Evolutionary conservation across 2,329 filamentous ascomycete species (phyloP), one percentile per base, ranked within the genome.

Genomic region (Colletotrichum sp.): DNA sequence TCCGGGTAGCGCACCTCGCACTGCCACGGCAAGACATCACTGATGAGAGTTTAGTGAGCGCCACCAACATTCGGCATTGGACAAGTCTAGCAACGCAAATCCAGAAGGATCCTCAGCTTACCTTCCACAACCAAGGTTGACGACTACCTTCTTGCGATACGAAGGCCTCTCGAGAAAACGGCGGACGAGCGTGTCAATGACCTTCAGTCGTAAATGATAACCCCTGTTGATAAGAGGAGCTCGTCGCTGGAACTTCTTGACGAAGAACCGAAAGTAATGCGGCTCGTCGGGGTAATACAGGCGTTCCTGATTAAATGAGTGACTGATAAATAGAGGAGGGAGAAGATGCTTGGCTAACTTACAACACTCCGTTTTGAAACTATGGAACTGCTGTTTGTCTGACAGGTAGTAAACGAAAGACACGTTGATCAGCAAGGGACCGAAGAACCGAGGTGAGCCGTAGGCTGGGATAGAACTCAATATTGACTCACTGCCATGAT

Each of bases 291-390:
- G 89, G 81, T 95, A 93, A 84, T 98, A 98, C 16, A 98, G 87
- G 79, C 93, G 93, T 59, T 76, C 74, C 72, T 76, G 55, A 26
- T 7, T 18, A 21, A 26, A 12, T 60, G 26, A 61, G 24, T 24
- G 13, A 13, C 24, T 26, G 14, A 14, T 36, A 34, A 64, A 16
- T 12, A 39, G 21, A 43, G 13, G 18, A n/a, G 24, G 30, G 36
- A 18, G 8, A 32, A 39, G 7, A 26, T 48, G 30, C 7, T 24
- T 18, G 18, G 12, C 18, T 7, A 55, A 55, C 74, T 59, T 82
- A 98, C 96, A n/a, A 98, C 96, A 80, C 95, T 97, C 79, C 96
- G 89, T 83, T 98, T 98, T 16, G 96, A 98, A 18, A 96, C 93
- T 79, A 98, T 98, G 81, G 95, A 98, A 84, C 95, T 96, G 82